Conservation (phyloP, 202 grass and related monocot species). For the Carex arenaria region DNA sequence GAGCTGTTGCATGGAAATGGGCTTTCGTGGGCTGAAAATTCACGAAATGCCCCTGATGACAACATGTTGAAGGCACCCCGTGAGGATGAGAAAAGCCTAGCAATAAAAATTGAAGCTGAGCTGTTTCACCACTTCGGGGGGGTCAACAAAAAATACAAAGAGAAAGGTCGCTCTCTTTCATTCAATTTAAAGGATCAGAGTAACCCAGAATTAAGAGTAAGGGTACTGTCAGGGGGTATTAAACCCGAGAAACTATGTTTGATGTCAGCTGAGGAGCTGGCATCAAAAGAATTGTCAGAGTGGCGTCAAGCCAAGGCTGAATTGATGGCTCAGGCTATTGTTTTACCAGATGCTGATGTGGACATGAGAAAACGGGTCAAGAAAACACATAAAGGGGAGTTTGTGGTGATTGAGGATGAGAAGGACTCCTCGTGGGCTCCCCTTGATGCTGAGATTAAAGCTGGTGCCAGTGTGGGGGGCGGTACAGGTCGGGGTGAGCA, state of each 20-base stretch:
- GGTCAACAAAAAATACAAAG: conserved; percentile 85
- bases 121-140: conserved; percentile 65
- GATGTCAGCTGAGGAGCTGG: conserved; percentile 71
- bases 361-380: conserved; percentile 49
- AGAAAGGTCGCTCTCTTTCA: conserved; percentile 70
- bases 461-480: conserved; percentile 13
- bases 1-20: conserved; percentile 96
- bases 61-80: conserved; percentile 29
- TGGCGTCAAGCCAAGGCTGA: conserved; percentile 81
- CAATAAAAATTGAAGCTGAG: conserved; percentile 61
- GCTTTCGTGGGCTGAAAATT: conserved; percentile 83
- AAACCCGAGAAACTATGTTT: conserved; percentile 52
- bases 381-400: conserved; percentile 88
- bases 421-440: conserved; percentile 38
- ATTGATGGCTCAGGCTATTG: conserved; percentile 66
- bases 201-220: conserved; percentile 54
- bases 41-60: conserved; percentile 30
- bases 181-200: conserved; percentile 79
- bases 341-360: conserved; percentile 58
- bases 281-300: conserved; percentile 71
- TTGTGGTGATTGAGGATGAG: conserved; percentile 73
- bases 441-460: conserved; percentile 33
- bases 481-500: conserved; percentile 23
- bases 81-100: conserved; percentile 40
- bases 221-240: conserved; percentile 66